Conservation (phyloP, 805 yeast genomes). For the Grigorovia humatica region DNA sequence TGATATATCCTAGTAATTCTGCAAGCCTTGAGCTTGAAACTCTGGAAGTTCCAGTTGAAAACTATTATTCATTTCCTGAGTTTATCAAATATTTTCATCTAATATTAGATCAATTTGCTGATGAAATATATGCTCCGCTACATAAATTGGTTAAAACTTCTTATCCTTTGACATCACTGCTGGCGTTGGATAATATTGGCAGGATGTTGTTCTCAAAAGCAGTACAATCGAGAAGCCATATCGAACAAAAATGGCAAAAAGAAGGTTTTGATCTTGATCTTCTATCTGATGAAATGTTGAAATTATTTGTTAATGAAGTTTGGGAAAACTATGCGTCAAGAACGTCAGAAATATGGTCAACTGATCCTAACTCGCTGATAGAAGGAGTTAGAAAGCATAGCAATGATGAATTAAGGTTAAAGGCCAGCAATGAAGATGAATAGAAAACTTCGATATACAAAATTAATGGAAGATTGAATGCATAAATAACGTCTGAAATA, state of each 20-base stretch:
- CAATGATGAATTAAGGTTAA: neutral
- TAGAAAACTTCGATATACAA: too few relatives aligned
- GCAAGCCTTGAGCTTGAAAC: constrained; percentile 3
- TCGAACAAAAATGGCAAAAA: constrained; percentile 10
- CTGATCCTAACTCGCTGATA: constrained; percentile 9
- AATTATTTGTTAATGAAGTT: constrained; percentile 9
- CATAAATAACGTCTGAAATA: too few relatives aligned
- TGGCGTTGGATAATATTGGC: constrained; percentile 18
- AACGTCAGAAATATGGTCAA: constrained; percentile 6
- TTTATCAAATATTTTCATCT: constrained; percentile 8
- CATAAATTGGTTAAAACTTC: constrained; percentile 10
- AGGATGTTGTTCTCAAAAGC: constrained; percentile 17
- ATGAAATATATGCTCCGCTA: constrained; percentile 5
- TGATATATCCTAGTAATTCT: constrained; percentile 3
- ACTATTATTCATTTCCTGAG: constrained; percentile 9
- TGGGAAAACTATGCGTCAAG: constrained; percentile 10
- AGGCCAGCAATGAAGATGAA: too few relatives aligned
- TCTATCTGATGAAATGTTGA: constrained; percentile 6
- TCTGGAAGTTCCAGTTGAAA: constrained; percentile 5
- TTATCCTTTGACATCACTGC: constrained; percentile 11
- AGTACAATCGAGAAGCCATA: constrained; percentile 11
- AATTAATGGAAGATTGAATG: too few relatives aligned
- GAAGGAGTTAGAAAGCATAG: neutral
- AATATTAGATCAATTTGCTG: constrained; percentile 13
- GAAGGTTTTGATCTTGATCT: constrained; percentile 7